Conservation (phyloP, 2,329 filamentous ascomycete species). For the Claviceps humidiphila region DNA sequence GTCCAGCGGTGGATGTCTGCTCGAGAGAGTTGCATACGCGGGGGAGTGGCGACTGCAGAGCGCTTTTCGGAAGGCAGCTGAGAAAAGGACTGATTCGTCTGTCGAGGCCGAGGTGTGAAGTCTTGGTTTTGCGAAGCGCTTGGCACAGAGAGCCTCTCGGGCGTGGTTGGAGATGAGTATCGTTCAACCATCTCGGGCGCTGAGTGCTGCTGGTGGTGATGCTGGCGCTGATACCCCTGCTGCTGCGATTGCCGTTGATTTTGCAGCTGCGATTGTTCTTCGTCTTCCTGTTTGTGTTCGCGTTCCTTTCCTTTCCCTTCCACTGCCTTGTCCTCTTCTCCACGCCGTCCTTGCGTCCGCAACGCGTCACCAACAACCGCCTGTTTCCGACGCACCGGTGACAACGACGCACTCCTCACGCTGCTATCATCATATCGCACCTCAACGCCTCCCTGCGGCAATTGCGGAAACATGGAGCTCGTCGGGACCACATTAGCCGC, state of each 20-base stretch:
- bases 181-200: background rate
- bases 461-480: slow-evolving; percentile 27
- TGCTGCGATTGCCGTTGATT: background rate
- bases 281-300: background rate
- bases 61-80: slow-evolving; percentile 16
- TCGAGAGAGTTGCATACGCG: slow-evolving; percentile 27
- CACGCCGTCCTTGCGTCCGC: background rate
- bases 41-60: slow-evolving; percentile 20
- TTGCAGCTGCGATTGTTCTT: background rate
- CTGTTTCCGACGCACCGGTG: slow-evolving; percentile 14
- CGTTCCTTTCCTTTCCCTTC: background rate
- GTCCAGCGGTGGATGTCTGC: slow-evolving; percentile 30
- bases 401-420: slow-evolving; percentile 22
- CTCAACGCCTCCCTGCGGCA: slow-evolving; percentile 20
- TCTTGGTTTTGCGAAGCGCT: slow-evolving; percentile 33
- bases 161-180: slow-evolving; percentile 16
- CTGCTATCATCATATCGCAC: slow-evolving; percentile 17
- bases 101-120: slow-evolving; percentile 31
- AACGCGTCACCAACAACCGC: no score
- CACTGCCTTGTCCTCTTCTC: background rate
- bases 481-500: slow-evolving; percentile 16
- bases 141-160: slow-evolving; percentile 19
- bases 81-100: slow-evolving; percentile 25
- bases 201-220: background rate
- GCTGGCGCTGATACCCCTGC: background rate